Evolutionary conservation across 106 monocot species (phyloP), one percentile per base, ranked within the genome.

Genomic region (Dendrobium catenatum): DNA sequence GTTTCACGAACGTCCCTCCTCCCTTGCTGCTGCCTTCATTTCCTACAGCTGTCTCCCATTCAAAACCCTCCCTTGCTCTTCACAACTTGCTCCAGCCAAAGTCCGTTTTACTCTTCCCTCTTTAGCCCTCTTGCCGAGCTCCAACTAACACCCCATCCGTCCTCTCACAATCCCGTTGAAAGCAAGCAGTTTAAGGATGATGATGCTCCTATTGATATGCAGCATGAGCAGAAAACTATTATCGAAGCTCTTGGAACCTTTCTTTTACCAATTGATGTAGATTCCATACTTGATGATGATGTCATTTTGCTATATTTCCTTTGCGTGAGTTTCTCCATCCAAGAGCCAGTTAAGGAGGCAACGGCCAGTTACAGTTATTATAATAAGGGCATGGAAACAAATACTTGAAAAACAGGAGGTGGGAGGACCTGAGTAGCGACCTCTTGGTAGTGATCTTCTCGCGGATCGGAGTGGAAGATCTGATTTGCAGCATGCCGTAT

Each of bases 371-470:
- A 31, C 31, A 70, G 10, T 33, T 11, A 10, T 70, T 13, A 11
- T 33, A 3, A 70, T 70, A 31, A 70, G 26, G 33, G 8, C 8
- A 9, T 70, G 68, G 68, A 29, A 29, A 70, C 68, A 33, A 33
- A 70, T 70, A 13, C 24, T 70, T 26, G 6, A 5, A 29, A 70
- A 31, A 42, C 18, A 19, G 87, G 61, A 79, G 77, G 43, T 90
- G 93, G 93, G 88, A 77, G 55, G 88, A 88, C 19, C 81, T 93
- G 29, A 54, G 55, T 59, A 49, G 42, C 33, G 93, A 93, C 75
- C 78, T 88, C 3, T 83, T 90, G 22, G 81, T 85, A 42, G 7
- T 58, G 40, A 88, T 93, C 68, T 85, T 93, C 68, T 29, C 58
- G 9, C 80, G 81, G n/a, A 26, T 90, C 43, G 79, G 83, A 4